Evolutionary conservation across 163 green algal genomes (phyloP), one percentile per base, ranked within the genome.

Genomic region (Scenedesmus sp.): DNA sequence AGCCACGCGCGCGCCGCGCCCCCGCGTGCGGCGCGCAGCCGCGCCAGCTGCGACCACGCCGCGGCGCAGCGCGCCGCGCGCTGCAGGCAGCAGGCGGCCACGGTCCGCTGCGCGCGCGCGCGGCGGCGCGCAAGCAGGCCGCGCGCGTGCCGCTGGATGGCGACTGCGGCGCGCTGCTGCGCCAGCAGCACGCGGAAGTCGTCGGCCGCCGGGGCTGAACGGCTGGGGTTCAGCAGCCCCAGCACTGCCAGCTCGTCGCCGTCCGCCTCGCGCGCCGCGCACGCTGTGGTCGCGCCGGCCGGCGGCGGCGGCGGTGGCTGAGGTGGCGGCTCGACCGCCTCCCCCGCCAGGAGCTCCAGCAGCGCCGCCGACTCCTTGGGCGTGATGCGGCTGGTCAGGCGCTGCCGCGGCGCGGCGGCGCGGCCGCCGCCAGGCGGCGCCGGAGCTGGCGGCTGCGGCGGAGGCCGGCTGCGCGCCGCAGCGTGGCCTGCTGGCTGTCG

Each of bases 281-380:
- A n/a, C n/a, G n/a, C n/a, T n/a, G n/a, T n/a, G n/a, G n/a, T n/a
- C n/a, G n/a, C n/a, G n/a, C n/a, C n/a, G n/a, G n/a, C n/a, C n/a
- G n/a, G n/a, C n/a, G n/a, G n/a, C n/a, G n/a, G n/a, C 39, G 10
- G 39, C 39, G 39, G 7, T 10, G 10, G 39, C 39, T 47, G 39
- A 6, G 10, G 39, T 10, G 39, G 39, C 39, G 39, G 39, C 39
- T 47, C 34, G 14, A 7, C 2, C 14, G 66, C 34, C 5, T 77
- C 58, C 26, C 22, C 28, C 20, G 11, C 42, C 44, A 80, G 47
- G 57, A 80, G 56, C 31, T 80, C 58, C 58, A 80, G 11, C 4
- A 80, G 18, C 13, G 58, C 58, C 39, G 28, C 71, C 31, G 71
- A 72, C 47, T 80, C 71, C 58, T 71, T 80, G 4, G 39, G 53